Conservation (phyloP, 1,284 basidiomycete genomes). For the Filobasidium uniguttulatum region DNA sequence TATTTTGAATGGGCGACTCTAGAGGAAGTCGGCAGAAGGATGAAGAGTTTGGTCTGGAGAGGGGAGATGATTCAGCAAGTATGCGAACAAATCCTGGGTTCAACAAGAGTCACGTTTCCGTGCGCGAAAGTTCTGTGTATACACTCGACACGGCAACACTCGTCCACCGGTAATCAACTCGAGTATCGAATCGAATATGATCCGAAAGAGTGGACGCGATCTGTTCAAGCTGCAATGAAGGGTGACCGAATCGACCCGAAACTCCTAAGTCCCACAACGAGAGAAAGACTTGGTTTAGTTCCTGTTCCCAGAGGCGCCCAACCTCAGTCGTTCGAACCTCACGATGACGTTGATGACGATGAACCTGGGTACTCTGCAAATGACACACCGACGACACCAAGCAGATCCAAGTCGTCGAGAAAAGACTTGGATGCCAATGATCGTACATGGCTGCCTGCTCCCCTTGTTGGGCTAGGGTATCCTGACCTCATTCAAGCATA, state of each 20-base stretch:
- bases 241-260: constrained; percentile 19
- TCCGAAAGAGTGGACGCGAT: constrained; percentile 16
- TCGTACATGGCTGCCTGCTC: constrained; percentile 12
- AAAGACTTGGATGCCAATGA: constrained; percentile 6
- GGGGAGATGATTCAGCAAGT: constrained; percentile 22
- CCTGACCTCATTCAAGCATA: constrained; percentile 9
- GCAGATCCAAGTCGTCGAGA: not conserved
- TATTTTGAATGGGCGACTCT: constrained; percentile 82
- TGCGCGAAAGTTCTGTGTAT: constrained; percentile 25
- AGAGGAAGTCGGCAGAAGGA: constrained; percentile 39
- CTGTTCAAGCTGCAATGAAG: constrained; percentile 24
- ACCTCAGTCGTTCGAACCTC: no score
- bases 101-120: not conserved
- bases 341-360: not conserved
- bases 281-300: no score
- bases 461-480: constrained; percentile 6
- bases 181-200: constrained; percentile 29
- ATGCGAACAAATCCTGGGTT: constrained; percentile 5
- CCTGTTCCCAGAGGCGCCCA: no score
- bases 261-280: no score
- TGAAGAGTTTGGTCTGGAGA: constrained; percentile 25
- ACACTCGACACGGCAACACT: constrained; percentile 21
- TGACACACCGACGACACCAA: constrained; percentile 1
- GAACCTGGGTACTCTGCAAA: not conserved
- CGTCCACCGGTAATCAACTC: constrained; percentile 19